phyloP scores from a whole-genome alignment of 2,329 filamentous ascomycete species.

The Neocatenulostroma microsporum region DNA sequence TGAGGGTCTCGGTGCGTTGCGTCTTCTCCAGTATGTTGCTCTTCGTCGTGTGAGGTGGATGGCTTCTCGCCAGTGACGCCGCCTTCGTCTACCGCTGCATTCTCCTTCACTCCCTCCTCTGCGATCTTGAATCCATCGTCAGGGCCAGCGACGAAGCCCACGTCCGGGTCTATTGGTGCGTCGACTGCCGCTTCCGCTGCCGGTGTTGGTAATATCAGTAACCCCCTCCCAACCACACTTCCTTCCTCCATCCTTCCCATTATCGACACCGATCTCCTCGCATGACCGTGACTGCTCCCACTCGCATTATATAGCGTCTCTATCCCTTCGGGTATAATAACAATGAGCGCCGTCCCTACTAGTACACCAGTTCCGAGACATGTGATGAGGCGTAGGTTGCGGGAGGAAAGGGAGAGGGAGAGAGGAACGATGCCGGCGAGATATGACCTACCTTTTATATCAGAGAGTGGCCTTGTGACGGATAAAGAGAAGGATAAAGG shows the following conservation, averaged over 20 bases:
- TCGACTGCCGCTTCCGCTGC: neutral
- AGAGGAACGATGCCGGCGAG: slow-evolving; percentile 85
- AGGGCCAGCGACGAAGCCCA: slow-evolving; percentile 20
- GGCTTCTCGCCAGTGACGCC: neutral
- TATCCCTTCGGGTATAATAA: slow-evolving; percentile 95
- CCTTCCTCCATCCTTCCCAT: slow-evolving; percentile 1
- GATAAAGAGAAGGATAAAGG: neutral
- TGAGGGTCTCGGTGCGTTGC: slow-evolving; percentile 41
- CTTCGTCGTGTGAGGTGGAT: neutral
- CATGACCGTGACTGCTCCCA: slow-evolving; percentile 15
- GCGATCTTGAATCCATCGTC: slow-evolving; percentile 21
- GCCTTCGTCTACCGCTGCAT: slow-evolving; percentile 6
- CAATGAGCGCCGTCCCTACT: slow-evolving; percentile 88
- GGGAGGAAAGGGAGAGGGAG: slow-evolving; percentile 76
- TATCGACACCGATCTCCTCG: slow-evolving; percentile 2
- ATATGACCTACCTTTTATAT: slow-evolving; percentile 64
- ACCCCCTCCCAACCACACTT: neutral
- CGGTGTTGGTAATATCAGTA: too few relatives aligned
- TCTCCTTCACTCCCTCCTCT: slow-evolving; percentile 11
- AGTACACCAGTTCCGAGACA: slow-evolving; percentile 89
- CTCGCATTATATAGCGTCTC: slow-evolving; percentile 69
- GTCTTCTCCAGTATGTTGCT: neutral
- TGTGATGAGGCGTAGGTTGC: slow-evolving; percentile 81
- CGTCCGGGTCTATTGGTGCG: neutral
- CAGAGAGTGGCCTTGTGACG: slow-evolving; percentile 2